Evolutionary conservation across 192 early-diverging fungal genomes (phyloP).

Genomic region (Mortierella hygrophila): DNA sequence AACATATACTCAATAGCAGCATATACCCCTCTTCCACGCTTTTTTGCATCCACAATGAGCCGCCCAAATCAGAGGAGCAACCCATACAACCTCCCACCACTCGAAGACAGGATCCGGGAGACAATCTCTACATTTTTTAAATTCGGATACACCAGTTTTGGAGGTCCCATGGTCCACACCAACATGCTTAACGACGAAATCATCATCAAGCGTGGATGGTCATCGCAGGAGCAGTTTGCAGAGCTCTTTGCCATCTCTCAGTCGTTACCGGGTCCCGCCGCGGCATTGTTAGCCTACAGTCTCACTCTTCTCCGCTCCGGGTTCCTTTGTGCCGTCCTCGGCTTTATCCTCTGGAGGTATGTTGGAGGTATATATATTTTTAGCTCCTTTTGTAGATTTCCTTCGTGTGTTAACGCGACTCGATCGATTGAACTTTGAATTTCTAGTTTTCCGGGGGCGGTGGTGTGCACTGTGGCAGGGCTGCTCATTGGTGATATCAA

Average conservation of each 20-base stretch:
- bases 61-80: not conserved
- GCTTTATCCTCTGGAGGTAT: slow-evolving; percentile 67
- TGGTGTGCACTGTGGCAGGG: slow-evolving; percentile 61
- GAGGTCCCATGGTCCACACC: slow-evolving; percentile 69
- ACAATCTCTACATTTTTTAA: slow-evolving; percentile 49
- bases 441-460: slow-evolving; percentile 58
- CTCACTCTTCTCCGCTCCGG: slow-evolving; percentile 59
- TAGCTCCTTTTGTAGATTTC: slow-evolving; percentile 33
- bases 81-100: not conserved
- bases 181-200: slow-evolving; percentile 63
- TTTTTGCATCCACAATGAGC: not conserved
- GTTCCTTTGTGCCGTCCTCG: slow-evolving; percentile 55
- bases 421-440: too few relatives aligned
- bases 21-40: not conserved
- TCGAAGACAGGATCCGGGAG: slow-evolving; percentile 15
- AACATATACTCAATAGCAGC: too few relatives aligned
- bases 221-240: slow-evolving; percentile 62
- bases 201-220: slow-evolving; percentile 64
- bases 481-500: slow-evolving; percentile 51
- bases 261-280: slow-evolving; percentile 68
- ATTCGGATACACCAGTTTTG: slow-evolving; percentile 65
- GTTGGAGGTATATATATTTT: not conserved
- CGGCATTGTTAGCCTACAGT: slow-evolving; percentile 60
- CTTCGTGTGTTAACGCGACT: slow-evolving; percentile 22
- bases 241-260: slow-evolving; percentile 72